phyloP scores from a whole-genome alignment of 192 early-diverging fungal species.

The Ambispora gerdemannii region DNA sequence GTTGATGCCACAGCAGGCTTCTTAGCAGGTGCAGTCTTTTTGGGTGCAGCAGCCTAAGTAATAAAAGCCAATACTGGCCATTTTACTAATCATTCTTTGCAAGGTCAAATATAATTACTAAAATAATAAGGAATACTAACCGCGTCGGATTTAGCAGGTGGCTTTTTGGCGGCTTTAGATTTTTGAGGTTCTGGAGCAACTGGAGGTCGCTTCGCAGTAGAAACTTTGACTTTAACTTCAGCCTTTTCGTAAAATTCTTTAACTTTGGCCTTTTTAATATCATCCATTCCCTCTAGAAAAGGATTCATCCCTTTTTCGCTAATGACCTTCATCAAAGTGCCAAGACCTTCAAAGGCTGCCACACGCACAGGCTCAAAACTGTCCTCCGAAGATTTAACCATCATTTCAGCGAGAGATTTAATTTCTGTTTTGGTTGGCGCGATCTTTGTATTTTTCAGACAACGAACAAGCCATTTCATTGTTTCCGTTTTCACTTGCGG shows the following conservation, averaged over 20 bases:
- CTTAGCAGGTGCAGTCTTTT: slow-evolving; percentile 38
- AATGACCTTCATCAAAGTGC: slow-evolving; percentile 84
- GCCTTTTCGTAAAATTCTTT: slow-evolving; percentile 88
- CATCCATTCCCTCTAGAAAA: slow-evolving; percentile 81
- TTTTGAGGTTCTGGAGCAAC: neutral
- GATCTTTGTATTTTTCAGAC: slow-evolving; percentile 67
- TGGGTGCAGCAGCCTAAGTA: slow-evolving; percentile 23
- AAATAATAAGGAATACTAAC: neutral
- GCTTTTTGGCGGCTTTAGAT: neutral
- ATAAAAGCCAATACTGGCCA: too few relatives aligned
- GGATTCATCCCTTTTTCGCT: slow-evolving; percentile 71
- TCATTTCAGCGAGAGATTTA: slow-evolving; percentile 72
- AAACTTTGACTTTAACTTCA: slow-evolving; percentile 65
- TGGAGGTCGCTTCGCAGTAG: slow-evolving; percentile 45
- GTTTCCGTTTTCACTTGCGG: slow-evolving; percentile 84
- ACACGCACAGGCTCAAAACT: slow-evolving; percentile 80
- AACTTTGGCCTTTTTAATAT: slow-evolving; percentile 84
- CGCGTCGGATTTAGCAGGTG: neutral
- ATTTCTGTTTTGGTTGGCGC: slow-evolving; percentile 76
- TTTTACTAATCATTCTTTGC: neutral
- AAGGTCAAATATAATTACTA: neutral
- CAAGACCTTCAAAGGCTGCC: slow-evolving; percentile 78
- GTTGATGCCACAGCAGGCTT: slow-evolving; percentile 29
- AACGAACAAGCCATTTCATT: slow-evolving; percentile 69
- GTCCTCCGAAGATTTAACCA: slow-evolving; percentile 81